Percentiles rank a stretch among this genome's conserved stretches.
phyloP scores from a whole-genome alignment of 768 basidiomycete species.

The Harrya chromipes region DNA sequence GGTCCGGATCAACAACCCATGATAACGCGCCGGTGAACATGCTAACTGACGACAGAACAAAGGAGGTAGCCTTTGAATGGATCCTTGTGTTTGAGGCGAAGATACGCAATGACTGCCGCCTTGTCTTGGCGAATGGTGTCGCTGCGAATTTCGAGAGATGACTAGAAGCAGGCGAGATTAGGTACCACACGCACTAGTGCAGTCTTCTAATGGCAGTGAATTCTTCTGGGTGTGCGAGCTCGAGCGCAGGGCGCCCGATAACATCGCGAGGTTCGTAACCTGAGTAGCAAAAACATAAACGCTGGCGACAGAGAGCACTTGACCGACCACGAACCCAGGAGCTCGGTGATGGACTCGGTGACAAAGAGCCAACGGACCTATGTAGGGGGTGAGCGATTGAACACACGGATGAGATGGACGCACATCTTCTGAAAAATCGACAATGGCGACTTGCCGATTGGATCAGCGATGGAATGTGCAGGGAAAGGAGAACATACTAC shows the following conservation, averaged over 20 bases:
- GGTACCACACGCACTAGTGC: conserved; percentile 52
- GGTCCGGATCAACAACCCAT: conserved; percentile 2
- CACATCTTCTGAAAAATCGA: conserved; percentile 77
- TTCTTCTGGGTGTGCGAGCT: conserved; percentile 82
- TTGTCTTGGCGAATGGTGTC: conserved; percentile 78
- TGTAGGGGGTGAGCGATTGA: conserved; percentile 2
- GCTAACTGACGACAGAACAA: conserved; percentile 64
- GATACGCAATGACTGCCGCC: conserved; percentile 73
- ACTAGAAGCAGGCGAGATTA: neutral
- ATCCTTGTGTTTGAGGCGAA: conserved; percentile 78
- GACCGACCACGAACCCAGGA: conserved; percentile 46
- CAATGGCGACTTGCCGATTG: conserved; percentile 59
- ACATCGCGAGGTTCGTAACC: conserved; percentile 75
- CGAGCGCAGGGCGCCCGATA: conserved; percentile 62
- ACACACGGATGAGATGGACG: conserved; percentile 7
- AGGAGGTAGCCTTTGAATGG: conserved; percentile 73
- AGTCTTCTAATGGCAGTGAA: conserved; percentile 60
- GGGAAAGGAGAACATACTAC: conserved; percentile 49
- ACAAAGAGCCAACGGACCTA: conserved; percentile 68
- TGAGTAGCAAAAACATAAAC: conserved; percentile 24
- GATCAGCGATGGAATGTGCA: conserved; percentile 7
- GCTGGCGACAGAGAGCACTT: neutral
- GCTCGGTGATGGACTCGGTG: conserved; percentile 62
- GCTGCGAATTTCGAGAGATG: conserved; percentile 32
- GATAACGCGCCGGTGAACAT: neutral